These are phyloP conservation scores for Candida incommunis DNA, from an alignment of 805 yeast genomes.

Conservation along the genomic window DNA sequence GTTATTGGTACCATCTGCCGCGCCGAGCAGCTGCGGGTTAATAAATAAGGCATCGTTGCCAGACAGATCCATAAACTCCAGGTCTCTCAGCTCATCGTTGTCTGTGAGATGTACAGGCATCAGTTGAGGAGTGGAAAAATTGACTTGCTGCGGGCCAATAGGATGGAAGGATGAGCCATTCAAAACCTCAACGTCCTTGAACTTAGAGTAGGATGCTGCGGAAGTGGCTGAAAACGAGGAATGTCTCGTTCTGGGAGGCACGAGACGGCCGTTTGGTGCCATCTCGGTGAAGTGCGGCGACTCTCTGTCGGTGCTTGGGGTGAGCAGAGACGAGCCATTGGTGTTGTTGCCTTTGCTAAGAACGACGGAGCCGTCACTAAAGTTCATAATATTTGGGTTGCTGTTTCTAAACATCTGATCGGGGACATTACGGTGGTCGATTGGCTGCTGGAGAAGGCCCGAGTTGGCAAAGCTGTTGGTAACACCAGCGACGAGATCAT, in stretches of 20 bases:
- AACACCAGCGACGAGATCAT: too few relatives aligned
- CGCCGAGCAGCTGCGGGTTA: not conserved
- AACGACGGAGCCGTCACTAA: not conserved
- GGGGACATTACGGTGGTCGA: too few relatives aligned
- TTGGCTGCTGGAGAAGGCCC: too few relatives aligned
- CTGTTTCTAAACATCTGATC: not conserved
- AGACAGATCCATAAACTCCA: conserved; percentile 32
- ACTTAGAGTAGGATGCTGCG: conserved; percentile 43
- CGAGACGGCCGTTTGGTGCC: not conserved
- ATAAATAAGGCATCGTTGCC: not conserved
- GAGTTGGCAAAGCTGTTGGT: not conserved
- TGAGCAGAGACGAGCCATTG: not conserved
- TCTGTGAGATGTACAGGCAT: conserved; percentile 23
- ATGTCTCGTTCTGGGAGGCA: not conserved
- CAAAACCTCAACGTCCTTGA: conserved; percentile 24
- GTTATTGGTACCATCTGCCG: not conserved
- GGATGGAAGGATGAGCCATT: conserved; percentile 8
- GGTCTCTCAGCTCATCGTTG: conserved; percentile 51
- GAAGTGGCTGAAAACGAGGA: conserved; percentile 51
- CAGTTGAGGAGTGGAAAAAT: conserved; percentile 67
- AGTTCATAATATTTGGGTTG: not conserved
- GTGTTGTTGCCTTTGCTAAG: not conserved
- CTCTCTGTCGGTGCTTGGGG: not conserved
- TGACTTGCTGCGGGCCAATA: conserved; percentile 50
- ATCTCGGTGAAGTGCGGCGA: not conserved